Evolutionary conservation across 768 basidiomycete genomes (phyloP), one percentile per base, ranked within the genome.

Genomic region (Ramaria rubella): DNA sequence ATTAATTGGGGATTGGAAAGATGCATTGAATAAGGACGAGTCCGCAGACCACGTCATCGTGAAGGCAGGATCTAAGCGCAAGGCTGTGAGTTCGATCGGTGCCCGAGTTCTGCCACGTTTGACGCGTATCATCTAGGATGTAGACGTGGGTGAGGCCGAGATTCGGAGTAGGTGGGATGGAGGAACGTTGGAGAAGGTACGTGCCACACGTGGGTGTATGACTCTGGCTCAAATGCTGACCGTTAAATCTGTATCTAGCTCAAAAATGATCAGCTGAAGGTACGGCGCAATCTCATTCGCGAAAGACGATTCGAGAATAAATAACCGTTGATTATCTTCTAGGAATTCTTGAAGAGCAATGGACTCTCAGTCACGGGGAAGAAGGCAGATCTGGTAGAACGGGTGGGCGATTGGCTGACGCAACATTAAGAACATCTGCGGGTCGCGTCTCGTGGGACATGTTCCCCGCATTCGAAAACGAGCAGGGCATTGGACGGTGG

Each of bases 221-320:
- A 5, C 4, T 17, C 17, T 8, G 11, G n/a, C 2, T 8, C 7
- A 21, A 42, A 42, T 8, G 49, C 31, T 36, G 49, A 51, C 31
- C n/a, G 11, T 15, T 15, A 17, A 40, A 40, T n/a, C n/a, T 4
- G 2, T 19, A 17, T 19, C n/a, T 12, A 91, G 89, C 74, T 90
- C 60, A 82, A 81, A 17, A 84, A 89, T 59, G 86, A 87, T 68
- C 85, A 89, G 63, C 74, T 92, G 48, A 90, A 87, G 79, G 87
- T 86, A 59, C 57, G n/a, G 6, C 48, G 34, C 24, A 31, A 42
- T 23, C 21, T 36, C 56, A 19, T 26, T 43, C 59, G 33, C n/a
- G n/a, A n/a, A n/a, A 48, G 33, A 55, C 51, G 52, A 48, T 51
- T 61, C 59, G 58, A 40, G 46, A 52, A 21, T 56, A 21, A 30